Base-by-base conservation (phyloP, 495 filamentous ascomycete genomes). In the Talaromyces liani region DNA sequence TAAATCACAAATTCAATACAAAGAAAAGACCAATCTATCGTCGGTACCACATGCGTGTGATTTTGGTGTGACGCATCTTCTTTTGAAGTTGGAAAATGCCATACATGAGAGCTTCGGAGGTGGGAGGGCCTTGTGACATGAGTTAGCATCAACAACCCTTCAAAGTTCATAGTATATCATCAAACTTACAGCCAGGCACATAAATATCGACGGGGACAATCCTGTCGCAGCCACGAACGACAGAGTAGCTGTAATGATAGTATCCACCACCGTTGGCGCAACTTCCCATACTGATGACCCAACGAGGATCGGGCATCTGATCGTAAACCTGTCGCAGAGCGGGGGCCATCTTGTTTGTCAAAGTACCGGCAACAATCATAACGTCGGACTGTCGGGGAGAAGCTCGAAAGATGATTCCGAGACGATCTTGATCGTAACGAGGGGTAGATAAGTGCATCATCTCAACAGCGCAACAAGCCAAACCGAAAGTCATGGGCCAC, bases 401-500 rank as follows among this genome's bases (percentile, higher is more conserved):
- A 64, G 92, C 93, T 69, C 93, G 88, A 87, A 97, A 97, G 73
- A 97, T 97, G 74, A 97, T 97, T 69, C 93, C 93, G 41, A 97
- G 83, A 6, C 93, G 84, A 83, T 97, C 93, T 70, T 97, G 93
- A 73, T 97, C 93, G 80, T 97, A 97, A 63, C 93, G 91, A 36
- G 93, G 93, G 33, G 93, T 93, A 34, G 93, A 96, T 22, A 97
- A 82, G 75, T 97, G 93, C 93, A 97, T 97, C 93, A 97, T 97
- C 75, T 97, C 93, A 65, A 97, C 80, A 75, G 93, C 93, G 77
- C 93, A 97, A 84, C 93, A 97, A 61, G 93, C 93, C 56, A 97
- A 89, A 56, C 93, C 93, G 79, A 97, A 97, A 24, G 93, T 97
- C 91, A 97, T 95, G 71, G 93, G 93, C 93, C 93, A 97, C 61